Percentiles rank a stretch among this genome's conserved stretches.
These are phyloP conservation scores for Rhododendron williamsianum DNA, from an alignment of 148 eudicot species.

Conservation along the genomic window DNA sequence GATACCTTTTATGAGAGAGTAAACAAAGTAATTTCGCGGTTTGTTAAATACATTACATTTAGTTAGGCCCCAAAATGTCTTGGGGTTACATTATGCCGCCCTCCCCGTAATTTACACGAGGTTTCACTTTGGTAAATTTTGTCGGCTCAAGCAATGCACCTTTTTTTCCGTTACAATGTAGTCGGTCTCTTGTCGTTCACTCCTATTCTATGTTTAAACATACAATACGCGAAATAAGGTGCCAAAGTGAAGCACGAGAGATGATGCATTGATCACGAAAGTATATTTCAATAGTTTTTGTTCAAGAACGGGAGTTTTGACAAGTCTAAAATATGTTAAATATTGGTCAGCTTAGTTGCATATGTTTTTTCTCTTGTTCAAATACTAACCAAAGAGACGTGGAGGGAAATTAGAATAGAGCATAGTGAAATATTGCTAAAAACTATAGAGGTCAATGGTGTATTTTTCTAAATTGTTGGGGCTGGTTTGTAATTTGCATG, in stretches of 20 bases:
- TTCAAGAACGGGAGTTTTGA: background rate
- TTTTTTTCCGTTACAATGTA: background rate
- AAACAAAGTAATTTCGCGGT: slow-evolving; percentile 18
- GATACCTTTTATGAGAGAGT: slow-evolving; percentile 17
- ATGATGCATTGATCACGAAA: background rate
- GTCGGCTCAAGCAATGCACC: background rate
- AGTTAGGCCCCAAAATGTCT: no score
- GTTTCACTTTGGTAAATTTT: background rate
- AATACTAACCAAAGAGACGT: background rate
- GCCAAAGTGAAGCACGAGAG: background rate
- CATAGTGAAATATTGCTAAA: background rate
- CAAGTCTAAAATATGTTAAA: background rate
- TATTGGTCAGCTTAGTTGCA: background rate
- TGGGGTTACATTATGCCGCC: background rate
- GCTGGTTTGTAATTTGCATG: background rate
- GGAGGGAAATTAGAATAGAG: background rate
- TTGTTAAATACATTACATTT: no score
- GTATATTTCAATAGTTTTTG: background rate
- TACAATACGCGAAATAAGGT: background rate
- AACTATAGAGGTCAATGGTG: background rate
- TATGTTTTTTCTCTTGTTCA: background rate
- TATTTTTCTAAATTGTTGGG: background rate
- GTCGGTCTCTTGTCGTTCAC: background rate
- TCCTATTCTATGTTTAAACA: no score
- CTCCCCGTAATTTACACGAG: background rate